phyloP scores from a whole-genome alignment of 169 alveolate species.

The Eimeria acervulina region DNA sequence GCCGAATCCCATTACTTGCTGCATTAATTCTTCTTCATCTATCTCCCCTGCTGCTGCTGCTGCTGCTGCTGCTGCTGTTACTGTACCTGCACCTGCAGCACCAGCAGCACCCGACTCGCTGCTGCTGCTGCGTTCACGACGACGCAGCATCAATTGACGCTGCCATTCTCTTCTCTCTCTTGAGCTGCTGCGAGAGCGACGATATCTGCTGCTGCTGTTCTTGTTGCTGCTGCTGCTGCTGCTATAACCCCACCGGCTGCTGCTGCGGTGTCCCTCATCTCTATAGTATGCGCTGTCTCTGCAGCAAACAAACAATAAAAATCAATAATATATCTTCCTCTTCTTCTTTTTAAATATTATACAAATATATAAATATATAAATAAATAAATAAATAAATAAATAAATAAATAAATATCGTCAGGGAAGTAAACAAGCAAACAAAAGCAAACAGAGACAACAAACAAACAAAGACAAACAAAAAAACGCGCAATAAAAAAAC shows the following conservation, averaged over 20 bases:
- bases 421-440: not conserved
- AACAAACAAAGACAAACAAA: too few relatives aligned
- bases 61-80: too few relatives aligned
- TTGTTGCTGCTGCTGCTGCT: slow-evolving; percentile 8
- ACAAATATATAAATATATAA: not conserved
- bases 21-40: slow-evolving; percentile 88
- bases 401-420: too few relatives aligned
- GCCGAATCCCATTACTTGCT: slow-evolving; percentile 91
- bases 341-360: not conserved
- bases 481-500: not conserved
- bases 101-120: not conserved
- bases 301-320: not conserved
- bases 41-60: too few relatives aligned
- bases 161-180: slow-evolving; percentile 44
- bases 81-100: slow-evolving; percentile 3
- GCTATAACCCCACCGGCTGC: not conserved
- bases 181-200: not conserved
- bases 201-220: not conserved
- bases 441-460: not conserved
- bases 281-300: not conserved
- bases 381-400: not conserved
- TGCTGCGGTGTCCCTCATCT: not conserved
- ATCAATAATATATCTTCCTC: not conserved
- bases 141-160: not conserved
- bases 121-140: slow-evolving; percentile 6